Percentiles rank a stretch among this genome's conserved stretches.
phyloP scores from a whole-genome alignment of 495 filamentous ascomycete genomes.

The Chaetomium fimeti region DNA sequence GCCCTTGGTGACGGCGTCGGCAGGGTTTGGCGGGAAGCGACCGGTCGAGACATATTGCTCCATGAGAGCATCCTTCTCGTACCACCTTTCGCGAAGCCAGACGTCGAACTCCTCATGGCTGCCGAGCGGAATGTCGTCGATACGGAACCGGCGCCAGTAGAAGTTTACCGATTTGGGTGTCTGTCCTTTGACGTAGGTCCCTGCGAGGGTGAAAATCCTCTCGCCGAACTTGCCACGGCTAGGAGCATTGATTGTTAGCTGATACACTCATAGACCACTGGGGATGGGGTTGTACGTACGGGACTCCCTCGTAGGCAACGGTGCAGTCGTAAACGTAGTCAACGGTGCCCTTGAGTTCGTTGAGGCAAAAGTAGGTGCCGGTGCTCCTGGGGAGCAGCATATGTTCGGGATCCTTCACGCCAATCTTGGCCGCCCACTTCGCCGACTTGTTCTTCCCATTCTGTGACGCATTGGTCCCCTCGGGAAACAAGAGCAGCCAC shows the following conservation, averaged over 20 bases:
- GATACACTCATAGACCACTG: not conserved
- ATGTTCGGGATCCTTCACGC: constrained; percentile 65
- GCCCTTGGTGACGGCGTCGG: constrained; percentile 34
- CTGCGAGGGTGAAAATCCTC: constrained; percentile 68
- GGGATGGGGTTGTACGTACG: constrained; percentile 49
- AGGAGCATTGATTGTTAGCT: constrained; percentile 19
- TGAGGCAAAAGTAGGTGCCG: constrained; percentile 71
- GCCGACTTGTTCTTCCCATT: constrained; percentile 63
- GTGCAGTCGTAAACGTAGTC: constrained; percentile 86
- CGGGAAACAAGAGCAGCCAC: constrained; percentile 84
- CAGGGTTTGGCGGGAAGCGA: constrained; percentile 57
- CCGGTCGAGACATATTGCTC: constrained; percentile 69
- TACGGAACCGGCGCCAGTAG: constrained; percentile 72
- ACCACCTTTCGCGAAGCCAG: constrained; percentile 76
- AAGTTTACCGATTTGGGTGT: constrained; percentile 83
- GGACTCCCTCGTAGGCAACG: constrained; percentile 77
- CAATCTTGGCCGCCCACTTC: constrained; percentile 67
- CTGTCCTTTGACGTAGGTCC: constrained; percentile 72
- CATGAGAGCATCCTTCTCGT: constrained; percentile 74
- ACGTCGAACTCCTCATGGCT: constrained; percentile 61
- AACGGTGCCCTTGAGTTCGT: constrained; percentile 66
- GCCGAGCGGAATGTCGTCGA: constrained; percentile 65
- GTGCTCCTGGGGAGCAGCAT: constrained; percentile 71
- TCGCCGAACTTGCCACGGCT: constrained; percentile 72
- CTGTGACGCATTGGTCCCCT: constrained; percentile 74